Evolutionary conservation across 2,329 filamentous ascomycete genomes (phyloP).

Genomic region (Xylaria sp.): DNA sequence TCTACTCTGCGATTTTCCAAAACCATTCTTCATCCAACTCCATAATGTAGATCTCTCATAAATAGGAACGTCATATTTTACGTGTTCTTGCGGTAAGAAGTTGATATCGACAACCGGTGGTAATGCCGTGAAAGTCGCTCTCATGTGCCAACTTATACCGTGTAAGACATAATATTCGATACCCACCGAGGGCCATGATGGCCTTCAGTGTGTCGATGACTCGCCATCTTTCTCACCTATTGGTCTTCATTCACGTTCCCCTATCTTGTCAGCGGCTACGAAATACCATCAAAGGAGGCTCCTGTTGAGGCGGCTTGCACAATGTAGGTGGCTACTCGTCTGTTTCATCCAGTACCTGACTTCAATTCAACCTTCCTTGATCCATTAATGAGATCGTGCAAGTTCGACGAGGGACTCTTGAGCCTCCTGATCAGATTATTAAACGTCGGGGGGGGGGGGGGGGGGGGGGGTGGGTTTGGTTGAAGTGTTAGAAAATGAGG

Average conservation of each 20-base stretch:
- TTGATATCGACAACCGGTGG: not conserved
- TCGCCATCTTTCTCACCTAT: not conserved
- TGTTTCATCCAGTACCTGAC: not conserved
- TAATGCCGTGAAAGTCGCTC: not conserved
- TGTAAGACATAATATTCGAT: not conserved
- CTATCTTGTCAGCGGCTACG: not conserved
- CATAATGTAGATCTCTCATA: not conserved
- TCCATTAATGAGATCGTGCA: not conserved
- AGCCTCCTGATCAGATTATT: too few species aligned
- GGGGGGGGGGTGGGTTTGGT: too few species aligned
- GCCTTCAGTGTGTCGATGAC: not conserved
- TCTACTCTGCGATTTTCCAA: not conserved
- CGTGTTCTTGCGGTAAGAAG: not conserved
- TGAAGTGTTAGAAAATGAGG: too few species aligned
- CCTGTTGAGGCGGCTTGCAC: not conserved
- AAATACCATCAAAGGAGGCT: not conserved
- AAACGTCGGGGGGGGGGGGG: too few species aligned
- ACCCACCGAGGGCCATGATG: not conserved
- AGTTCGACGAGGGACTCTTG: not conserved
- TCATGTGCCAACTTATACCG: not conserved
- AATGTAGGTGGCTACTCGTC: not conserved
- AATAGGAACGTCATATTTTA: not conserved
- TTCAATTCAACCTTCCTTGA: not conserved
- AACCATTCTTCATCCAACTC: not conserved
- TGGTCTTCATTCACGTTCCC: not conserved